A percentile compares a stretch with the other conserved stretches of the same genome.
These are phyloP conservation scores for Trichoderma koningiopsis DNA, from an alignment of 2,329 filamentous ascomycete species.

Conservation along the genomic window DNA sequence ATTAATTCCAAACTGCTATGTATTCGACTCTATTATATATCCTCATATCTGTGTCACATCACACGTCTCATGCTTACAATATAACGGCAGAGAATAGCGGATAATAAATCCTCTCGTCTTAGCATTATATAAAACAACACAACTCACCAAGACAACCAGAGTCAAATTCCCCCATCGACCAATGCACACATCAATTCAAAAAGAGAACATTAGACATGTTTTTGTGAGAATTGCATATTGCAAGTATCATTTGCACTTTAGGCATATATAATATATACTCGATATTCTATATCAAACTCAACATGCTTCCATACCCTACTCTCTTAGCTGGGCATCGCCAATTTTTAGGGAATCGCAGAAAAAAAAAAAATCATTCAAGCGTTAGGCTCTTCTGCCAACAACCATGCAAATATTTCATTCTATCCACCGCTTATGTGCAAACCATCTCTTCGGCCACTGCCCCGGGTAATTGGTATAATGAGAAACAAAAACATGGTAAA, in stretches of 20 bases:
- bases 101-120: neutral
- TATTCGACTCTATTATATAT: neutral
- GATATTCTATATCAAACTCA: neutral
- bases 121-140: neutral
- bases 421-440: neutral
- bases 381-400: slow-evolving; percentile 6
- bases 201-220: neutral
- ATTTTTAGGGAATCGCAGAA: slow-evolving; percentile 15
- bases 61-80: too few relatives aligned
- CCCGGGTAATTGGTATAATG: slow-evolving; percentile 10
- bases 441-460: neutral
- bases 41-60: too few relatives aligned
- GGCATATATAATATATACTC: neutral
- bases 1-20: neutral
- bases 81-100: too few relatives aligned
- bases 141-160: neutral
- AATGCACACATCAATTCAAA: neutral
- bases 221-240: neutral
- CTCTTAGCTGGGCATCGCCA: neutral
- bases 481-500: neutral
- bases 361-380: neutral
- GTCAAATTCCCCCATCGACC: neutral
- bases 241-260: neutral
- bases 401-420: neutral
- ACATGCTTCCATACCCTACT: neutral